A percentile compares a stretch with the other conserved stretches of the same genome.
These are phyloP conservation scores for Keithomyces neogunnii DNA, from an alignment of 2,329 filamentous ascomycete species.

Conservation along the genomic window DNA sequence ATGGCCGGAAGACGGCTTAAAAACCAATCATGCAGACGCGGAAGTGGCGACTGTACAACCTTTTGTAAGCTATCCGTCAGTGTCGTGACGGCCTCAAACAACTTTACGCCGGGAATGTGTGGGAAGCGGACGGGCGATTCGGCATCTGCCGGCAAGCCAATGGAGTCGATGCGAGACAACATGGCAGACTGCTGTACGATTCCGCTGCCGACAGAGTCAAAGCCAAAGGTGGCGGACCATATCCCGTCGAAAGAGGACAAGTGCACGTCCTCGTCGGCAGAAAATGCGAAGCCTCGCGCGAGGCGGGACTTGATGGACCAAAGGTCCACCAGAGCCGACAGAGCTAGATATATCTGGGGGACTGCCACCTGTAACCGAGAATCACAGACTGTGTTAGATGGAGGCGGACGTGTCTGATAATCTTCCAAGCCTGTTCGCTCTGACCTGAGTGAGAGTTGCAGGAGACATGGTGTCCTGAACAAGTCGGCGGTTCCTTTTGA, in stretches of 20 bases:
- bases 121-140: too few species aligned
- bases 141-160: too few species aligned
- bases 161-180: too few species aligned
- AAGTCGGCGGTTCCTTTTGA: conserved; percentile 20
- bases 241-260: conserved; percentile 26
- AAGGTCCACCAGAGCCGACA: conserved; percentile 20
- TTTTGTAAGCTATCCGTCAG: too few species aligned
- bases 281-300: conserved; percentile 21
- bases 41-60: too few species aligned
- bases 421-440: neutral
- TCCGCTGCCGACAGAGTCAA: conserved; percentile 7
- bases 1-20: too few species aligned
- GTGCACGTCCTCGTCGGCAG: conserved; percentile 22
- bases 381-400: neutral
- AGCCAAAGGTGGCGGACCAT: conserved; percentile 24
- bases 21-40: too few species aligned
- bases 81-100: too few species aligned
- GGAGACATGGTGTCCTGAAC: conserved; percentile 22
- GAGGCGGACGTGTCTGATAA: neutral
- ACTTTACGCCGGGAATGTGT: too few species aligned
- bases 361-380: conserved; percentile 19
- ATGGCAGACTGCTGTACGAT: too few species aligned
- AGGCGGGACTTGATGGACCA: conserved; percentile 24
- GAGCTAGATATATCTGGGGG: conserved; percentile 24
- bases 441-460: neutral